Evolutionary conservation across 2,329 filamentous ascomycete species (phyloP).

Genomic region (Endothia cerciana): DNA sequence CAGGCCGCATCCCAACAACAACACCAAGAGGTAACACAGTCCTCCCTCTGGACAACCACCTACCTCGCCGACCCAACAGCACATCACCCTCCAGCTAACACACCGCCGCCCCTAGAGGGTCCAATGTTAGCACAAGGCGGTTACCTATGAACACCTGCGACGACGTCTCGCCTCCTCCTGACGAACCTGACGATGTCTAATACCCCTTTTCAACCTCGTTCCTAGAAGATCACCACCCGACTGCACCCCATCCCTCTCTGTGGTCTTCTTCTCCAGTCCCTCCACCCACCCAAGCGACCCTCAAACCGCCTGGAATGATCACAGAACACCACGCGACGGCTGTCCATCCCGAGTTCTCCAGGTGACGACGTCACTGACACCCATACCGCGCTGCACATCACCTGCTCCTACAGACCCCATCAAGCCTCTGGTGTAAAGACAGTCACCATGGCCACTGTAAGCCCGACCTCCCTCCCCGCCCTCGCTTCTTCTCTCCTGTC

Average conservation of each 20-base stretch:
- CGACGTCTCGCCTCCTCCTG: constrained; percentile 15
- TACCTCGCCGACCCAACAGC: neutral
- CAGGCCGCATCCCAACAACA: constrained; percentile 15
- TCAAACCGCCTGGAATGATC: constrained; percentile 23
- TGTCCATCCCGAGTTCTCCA: constrained; percentile 8
- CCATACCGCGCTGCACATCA: constrained; percentile 16
- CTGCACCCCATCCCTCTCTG: constrained; percentile 12
- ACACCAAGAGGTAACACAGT: constrained; percentile 5
- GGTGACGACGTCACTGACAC: constrained; percentile 19
- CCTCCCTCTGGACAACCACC: neutral
- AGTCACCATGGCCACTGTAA: constrained; percentile 44
- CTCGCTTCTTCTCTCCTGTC: neutral
- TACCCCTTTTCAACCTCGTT: constrained; percentile 14
- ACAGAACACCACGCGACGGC: constrained; percentile 6
- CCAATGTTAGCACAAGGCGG: constrained; percentile 2
- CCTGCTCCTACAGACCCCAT: constrained; percentile 16
- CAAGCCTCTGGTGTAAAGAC: constrained; percentile 14
- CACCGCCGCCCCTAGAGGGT: neutral
- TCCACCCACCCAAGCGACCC: neutral
- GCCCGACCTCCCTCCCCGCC: constrained; percentile 31
- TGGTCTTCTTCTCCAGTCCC: constrained; percentile 5
- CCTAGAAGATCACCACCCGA: constrained; percentile 20
- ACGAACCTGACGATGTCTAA: constrained; percentile 27
- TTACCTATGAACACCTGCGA: constrained; percentile 22
- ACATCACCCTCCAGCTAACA: neutral